Conservation (phyloP, 2,329 filamentous ascomycete species). For the Phaeosphaeriaceae sp. region DNA sequence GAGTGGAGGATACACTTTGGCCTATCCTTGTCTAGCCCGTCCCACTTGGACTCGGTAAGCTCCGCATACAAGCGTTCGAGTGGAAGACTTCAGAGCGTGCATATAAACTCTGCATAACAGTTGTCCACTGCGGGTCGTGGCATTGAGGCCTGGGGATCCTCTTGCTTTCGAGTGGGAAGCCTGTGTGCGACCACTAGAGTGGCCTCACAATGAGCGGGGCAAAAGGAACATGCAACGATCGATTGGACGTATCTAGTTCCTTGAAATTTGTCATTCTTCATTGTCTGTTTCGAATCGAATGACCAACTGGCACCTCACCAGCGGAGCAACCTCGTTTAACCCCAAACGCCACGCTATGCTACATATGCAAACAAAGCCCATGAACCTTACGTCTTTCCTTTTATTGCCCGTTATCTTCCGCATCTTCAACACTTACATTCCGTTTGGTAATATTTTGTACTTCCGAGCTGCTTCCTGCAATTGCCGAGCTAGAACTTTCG, state of each 20-base stretch:
- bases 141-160: constrained; percentile 14
- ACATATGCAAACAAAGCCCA: constrained; percentile 14
- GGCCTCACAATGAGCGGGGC: too few relatives aligned
- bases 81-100: constrained; percentile 24
- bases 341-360: constrained; percentile 49
- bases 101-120: constrained; percentile 22
- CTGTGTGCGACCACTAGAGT: too few relatives aligned
- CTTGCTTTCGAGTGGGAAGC: constrained; percentile 9
- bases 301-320: too few relatives aligned
- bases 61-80: constrained; percentile 21
- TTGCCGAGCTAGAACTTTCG: constrained; percentile 38
- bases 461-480: constrained; percentile 32
- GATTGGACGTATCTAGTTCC: too few relatives aligned
- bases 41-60: constrained; percentile 24
- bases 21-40: constrained; percentile 25
- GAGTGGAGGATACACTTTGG: constrained; percentile 27
- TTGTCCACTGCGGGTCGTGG: constrained; percentile 16
- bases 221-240: too few relatives aligned
- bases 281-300: too few relatives aligned
- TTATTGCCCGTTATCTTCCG: constrained; percentile 35
- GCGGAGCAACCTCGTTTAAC: not conserved
- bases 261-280: too few relatives aligned
- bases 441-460: constrained; percentile 29
- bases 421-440: constrained; percentile 42
- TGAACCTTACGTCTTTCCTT: constrained; percentile 1